Evolutionary conservation across 805 yeast genomes (phyloP).

Genomic region (Saturnispora bothae): DNA sequence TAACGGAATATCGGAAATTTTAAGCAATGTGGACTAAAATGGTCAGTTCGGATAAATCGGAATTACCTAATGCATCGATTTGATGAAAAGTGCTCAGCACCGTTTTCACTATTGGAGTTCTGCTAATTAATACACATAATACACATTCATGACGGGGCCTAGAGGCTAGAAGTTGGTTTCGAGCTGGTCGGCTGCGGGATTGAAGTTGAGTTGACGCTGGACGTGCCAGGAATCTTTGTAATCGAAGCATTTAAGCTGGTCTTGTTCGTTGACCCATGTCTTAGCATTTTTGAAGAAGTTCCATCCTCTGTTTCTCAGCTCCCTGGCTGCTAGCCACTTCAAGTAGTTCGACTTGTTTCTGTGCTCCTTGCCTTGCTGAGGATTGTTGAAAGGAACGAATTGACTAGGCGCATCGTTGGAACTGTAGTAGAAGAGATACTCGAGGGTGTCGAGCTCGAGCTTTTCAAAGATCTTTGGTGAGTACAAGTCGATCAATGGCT

Average conservation of each 20-base stretch:
- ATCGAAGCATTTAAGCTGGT: constrained; percentile 22
- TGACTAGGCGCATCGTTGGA: background rate
- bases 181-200: constrained; percentile 17
- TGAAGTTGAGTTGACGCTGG: constrained; percentile 22
- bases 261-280: constrained; percentile 9
- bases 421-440: constrained; percentile 84
- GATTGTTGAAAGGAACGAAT: constrained; percentile 13
- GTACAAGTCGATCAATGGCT: constrained; percentile 59
- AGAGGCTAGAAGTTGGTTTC: constrained; percentile 15
- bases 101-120: too few relatives aligned
- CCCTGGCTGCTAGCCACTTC: constrained; percentile 22
- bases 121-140: background rate
- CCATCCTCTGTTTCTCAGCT: constrained; percentile 17
- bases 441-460: constrained; percentile 78
- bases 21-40: too few relatives aligned
- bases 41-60: too few relatives aligned
- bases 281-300: constrained; percentile 11
- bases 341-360: constrained; percentile 24
- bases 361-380: constrained; percentile 22
- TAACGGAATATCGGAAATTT: too few relatives aligned
- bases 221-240: constrained; percentile 25
- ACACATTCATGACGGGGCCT: background rate
- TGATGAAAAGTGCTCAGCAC: too few relatives aligned
- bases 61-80: too few relatives aligned
- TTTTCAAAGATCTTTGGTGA: constrained; percentile 52